These are phyloP conservation scores for Metschnikowia baotianmanensis DNA, from an alignment of 805 yeast species.

Conservation along the genomic window DNA sequence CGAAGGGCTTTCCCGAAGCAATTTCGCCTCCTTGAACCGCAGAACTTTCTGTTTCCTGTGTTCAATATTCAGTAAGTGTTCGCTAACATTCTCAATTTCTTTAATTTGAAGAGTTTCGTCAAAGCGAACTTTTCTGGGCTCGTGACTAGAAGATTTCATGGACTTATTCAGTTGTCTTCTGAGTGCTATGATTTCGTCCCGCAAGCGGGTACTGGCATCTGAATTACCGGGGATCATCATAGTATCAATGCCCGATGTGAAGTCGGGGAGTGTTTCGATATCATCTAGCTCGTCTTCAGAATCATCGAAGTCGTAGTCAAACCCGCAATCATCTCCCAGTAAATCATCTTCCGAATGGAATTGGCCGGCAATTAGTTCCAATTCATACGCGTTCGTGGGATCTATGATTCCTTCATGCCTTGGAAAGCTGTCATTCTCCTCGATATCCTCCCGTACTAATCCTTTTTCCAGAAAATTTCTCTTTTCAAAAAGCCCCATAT, in stretches of 20 bases:
- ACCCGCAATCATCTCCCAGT: not conserved
- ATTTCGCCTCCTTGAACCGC: conserved; percentile 21
- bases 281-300: conserved; percentile 37
- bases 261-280: conserved; percentile 27
- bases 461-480: not conserved
- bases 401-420: not conserved
- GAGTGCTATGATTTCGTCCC: conserved; percentile 39
- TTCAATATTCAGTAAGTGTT: conserved; percentile 36
- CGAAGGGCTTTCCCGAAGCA: not conserved
- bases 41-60: conserved; percentile 19
- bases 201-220: conserved; percentile 27
- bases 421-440: not conserved
- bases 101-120: conserved; percentile 53
- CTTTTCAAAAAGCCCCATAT: conserved; percentile 28
- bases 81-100: conserved; percentile 57
- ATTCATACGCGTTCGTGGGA: conserved; percentile 39
- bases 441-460: not conserved
- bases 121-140: conserved; percentile 46
- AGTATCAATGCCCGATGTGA: conserved; percentile 29
- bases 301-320: conserved; percentile 12
- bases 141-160: not conserved
- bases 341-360: conserved; percentile 18
- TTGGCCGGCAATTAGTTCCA: conserved; percentile 56
- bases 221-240: conserved; percentile 11
- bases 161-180: conserved; percentile 16